Evolutionary conservation across 2,329 filamentous ascomycete species (phyloP), one percentile per base, ranked within the genome.

Genomic region (Nemania serpens): DNA sequence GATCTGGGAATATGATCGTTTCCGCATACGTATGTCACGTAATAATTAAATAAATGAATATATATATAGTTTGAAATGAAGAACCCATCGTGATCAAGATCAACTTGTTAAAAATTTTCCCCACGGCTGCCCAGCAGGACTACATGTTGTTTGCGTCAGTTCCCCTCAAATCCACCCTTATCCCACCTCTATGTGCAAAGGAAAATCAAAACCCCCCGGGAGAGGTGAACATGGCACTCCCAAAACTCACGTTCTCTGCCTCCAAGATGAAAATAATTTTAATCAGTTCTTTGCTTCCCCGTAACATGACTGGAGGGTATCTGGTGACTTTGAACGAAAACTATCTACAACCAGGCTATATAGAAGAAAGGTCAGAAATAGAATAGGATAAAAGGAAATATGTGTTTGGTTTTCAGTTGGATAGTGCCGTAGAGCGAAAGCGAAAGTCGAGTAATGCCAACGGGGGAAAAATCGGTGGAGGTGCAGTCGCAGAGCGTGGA

Each of bases 311-410:
- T 65, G 65, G 33, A 61, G 71, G 71, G 71, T 73, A 73, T 73
- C 71, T 70, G 67, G 59, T 66, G 63, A 58, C 67, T 66, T 62
- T 29, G 4, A 29, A 29, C 3, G 7, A 70, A 46, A 55, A 63
- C 72, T 73, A 74, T 74, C 72, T 74, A 73, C 71, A 69, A 72
- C 72, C 73, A 70, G 52, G 54, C 68, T 60, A 61, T 58, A 52
- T 60, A 63, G 65, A 63, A 50, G 42, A 58, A 36, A 46, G 15
- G 37, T 1, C 47, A 63, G 65, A 58, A 42, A 45, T 5, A 2
- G 17, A 43, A 43, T 17, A 3, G 56, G 55, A 58, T 4, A 25
- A 50, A 45, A 50, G 43, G 22, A 45, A 22, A 29, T 29, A 7
- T 7, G 25, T 46, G 12, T 42, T 29, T 25, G 9, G 36, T 42